Evolutionary conservation across 805 yeast species (phyloP), one percentile per base, ranked within the genome.

Genomic region (Teunomyces aglyptinius): DNA sequence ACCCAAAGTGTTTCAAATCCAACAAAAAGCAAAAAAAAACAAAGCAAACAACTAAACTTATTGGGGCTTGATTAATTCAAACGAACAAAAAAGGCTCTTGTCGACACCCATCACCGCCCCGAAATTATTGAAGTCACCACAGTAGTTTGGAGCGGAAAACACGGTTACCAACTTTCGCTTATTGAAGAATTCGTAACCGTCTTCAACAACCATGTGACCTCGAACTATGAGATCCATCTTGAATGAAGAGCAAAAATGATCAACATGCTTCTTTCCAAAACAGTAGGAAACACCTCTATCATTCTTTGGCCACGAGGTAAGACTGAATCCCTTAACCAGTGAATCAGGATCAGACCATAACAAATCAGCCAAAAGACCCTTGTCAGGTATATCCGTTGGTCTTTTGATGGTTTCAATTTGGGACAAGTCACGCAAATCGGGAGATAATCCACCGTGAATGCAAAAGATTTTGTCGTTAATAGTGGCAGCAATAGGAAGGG

Each of bases 141-240:
- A 85, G 58, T 87, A 87, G 60, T 87, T 87, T 3, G 95, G 95
- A 3, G 94, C 95, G 50, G 84, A 79, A 57, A 87, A 87, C 1
- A 87, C 82, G 0, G 95, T 87, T 1, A 87, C 94, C 47, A 87
- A 69, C 60, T 82, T 82, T 56, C 89, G 71, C 58, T 81, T 83
- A 49, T 83, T 83, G 63, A 85, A 87, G 61, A 87, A 87, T 61
- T 87, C 94, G 60, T 87, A 87, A 2, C 95, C 95, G 60, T 87
- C 92, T 62, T 87, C 92, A 32, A 87, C 95, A 38, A 87, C 94
- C 95, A 87, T 87, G 61, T 87, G 95, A 6, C 92, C 95, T 57
- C 95, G 71, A 39, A 86, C 88, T 51, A 87, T 81, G 60, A 87
- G 68, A 65, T 87, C 95, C 67, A 87, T 82, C 45, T 83, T 81